These are phyloP conservation scores for Xylariaceae sp. DNA, from an alignment of 2,329 filamentous ascomycete genomes.

Conservation along the genomic window DNA sequence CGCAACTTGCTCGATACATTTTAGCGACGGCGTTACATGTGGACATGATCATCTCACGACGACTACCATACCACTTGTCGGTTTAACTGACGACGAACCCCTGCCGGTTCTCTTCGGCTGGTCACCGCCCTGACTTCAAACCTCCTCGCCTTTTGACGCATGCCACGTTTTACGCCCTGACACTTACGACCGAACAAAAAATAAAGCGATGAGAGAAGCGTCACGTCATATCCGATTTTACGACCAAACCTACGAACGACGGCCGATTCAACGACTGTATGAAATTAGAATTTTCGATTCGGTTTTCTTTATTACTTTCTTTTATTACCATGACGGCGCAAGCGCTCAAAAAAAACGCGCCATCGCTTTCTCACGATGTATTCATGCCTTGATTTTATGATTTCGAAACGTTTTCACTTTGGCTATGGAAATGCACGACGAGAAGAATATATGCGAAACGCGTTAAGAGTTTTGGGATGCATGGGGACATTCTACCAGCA, in stretches of 20 bases:
- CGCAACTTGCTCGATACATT: conserved; percentile 33
- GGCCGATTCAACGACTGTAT: conserved; percentile 33
- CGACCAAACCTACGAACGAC: conserved; percentile 28
- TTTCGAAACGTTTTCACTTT: conserved; percentile 21
- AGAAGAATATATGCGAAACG: conserved; percentile 20
- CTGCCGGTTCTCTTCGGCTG: conserved; percentile 24
- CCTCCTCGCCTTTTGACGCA: conserved; percentile 19
- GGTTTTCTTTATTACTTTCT: conserved; percentile 20
- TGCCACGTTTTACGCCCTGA: conserved; percentile 30
- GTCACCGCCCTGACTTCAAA: conserved; percentile 23
- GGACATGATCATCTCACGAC: conserved; percentile 35
- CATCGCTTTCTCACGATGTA: conserved; percentile 21
- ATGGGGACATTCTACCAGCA: too few relatives aligned
- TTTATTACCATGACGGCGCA: conserved; percentile 22
- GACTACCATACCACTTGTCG: conserved; percentile 25
- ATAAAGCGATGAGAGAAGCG: conserved; percentile 17
- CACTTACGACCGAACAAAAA: conserved; percentile 18
- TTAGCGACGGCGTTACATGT: conserved; percentile 40
- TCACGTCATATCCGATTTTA: conserved; percentile 30
- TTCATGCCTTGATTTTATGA: conserved; percentile 30
- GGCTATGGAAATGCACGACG: too few relatives aligned
- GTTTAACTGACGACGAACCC: conserved; percentile 21
- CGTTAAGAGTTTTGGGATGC: too few relatives aligned
- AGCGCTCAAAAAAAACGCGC: conserved; percentile 27
- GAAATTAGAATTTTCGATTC: conserved; percentile 30